Evolutionary conservation across 306 rosid genomes (phyloP).

Genomic region (Cicer cuneatum): DNA sequence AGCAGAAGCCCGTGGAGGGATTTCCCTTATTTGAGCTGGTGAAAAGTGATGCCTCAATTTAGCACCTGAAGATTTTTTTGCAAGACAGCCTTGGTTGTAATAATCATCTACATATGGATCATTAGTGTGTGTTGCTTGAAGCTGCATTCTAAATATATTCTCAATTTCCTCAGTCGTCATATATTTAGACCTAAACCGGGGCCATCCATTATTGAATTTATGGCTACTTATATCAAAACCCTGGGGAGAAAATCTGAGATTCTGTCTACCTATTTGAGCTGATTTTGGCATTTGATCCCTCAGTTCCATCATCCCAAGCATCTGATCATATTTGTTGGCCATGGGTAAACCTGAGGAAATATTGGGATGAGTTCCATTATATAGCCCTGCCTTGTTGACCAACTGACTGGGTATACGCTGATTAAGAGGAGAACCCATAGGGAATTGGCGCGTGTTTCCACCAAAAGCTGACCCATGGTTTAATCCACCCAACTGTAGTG

Average conservation of each 20-base stretch:
- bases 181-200: conserved; percentile 77
- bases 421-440: conserved; percentile 57
- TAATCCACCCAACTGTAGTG: conserved; percentile 56
- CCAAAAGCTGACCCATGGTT: conserved; percentile 55
- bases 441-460: conserved; percentile 53
- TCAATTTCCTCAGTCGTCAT: conserved; percentile 91
- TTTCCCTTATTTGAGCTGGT: conserved; percentile 89
- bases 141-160: conserved; percentile 90
- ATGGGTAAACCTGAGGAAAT: conserved; percentile 67
- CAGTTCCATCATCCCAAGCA: conserved; percentile 75
- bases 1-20: conserved; percentile 77
- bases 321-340: conserved; percentile 73
- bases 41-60: conserved; percentile 91
- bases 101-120: conserved; percentile 98
- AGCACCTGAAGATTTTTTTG: conserved; percentile 76
- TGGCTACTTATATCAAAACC: conserved; percentile 65
- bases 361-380: conserved; percentile 65
- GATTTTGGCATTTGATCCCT: conserved; percentile 82
- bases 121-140: conserved; percentile 92
- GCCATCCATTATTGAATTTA: conserved; percentile 75
- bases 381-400: conserved; percentile 53
- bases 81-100: conserved; percentile 91
- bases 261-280: conserved; percentile 65
- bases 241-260: conserved; percentile 62
- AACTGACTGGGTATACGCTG: conserved; percentile 53